Evolutionary conservation across 208 protist genomes (phyloP).

Genomic region (Endotrypanum monterogeii): DNA sequence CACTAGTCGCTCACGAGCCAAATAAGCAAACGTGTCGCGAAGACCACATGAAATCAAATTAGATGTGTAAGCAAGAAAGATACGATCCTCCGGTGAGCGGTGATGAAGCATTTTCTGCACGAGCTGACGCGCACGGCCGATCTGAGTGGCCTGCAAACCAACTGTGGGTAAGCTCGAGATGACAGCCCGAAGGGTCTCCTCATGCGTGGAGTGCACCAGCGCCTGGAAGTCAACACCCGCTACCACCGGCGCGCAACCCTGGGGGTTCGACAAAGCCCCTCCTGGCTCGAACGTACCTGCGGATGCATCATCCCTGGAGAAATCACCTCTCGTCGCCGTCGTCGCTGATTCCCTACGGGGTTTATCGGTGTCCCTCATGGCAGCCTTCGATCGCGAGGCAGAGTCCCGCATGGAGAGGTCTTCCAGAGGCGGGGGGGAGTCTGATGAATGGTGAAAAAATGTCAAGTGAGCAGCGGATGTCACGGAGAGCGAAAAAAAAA

Average conservation of each 20-base stretch:
- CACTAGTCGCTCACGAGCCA: slow-evolving; percentile 96
- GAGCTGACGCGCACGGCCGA: slow-evolving; percentile 66
- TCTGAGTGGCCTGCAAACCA: slow-evolving; percentile 81
- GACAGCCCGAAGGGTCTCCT: slow-evolving; percentile 54
- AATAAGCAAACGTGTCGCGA: slow-evolving; percentile 97
- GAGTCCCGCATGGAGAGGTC: background rate
- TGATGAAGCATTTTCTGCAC: slow-evolving; percentile 68
- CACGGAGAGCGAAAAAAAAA: background rate
- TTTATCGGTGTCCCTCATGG: background rate
- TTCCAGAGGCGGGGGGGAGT: background rate
- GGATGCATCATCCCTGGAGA: background rate
- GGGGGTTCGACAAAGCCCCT: background rate
- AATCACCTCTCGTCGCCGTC: background rate
- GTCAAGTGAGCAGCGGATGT: background rate
- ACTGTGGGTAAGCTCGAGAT: slow-evolving; percentile 39
- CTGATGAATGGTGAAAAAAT: too few species aligned
- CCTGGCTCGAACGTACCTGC: background rate
- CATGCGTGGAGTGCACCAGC: slow-evolving; percentile 46
- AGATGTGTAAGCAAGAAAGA: slow-evolving; percentile 99
- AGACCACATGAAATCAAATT: slow-evolving; percentile 99
- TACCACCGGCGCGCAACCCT: background rate
- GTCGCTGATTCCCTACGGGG: background rate
- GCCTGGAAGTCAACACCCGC: slow-evolving; percentile 58
- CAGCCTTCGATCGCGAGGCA: background rate
- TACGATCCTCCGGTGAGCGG: slow-evolving; percentile 49